Evolutionary conservation across 805 yeast species (phyloP), one percentile per base, ranked within the genome.

Genomic region (Metschnikowia borealis): DNA sequence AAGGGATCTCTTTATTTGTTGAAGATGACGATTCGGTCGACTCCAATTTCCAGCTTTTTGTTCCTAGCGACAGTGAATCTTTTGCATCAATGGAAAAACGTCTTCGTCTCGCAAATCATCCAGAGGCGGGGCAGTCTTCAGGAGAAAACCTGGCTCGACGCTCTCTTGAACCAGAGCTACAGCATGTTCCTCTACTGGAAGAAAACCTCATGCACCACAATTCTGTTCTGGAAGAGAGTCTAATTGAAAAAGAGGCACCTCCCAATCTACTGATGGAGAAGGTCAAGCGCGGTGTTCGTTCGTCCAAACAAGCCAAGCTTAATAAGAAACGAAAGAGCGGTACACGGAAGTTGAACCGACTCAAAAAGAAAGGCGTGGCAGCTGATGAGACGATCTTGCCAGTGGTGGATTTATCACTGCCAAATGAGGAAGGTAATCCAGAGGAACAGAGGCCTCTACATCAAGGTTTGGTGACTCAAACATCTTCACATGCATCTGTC

Each of bases 321-420:
- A 50, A 50, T 36, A 47, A 48, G 29, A 50, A 50, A 46, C 38
- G 50, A 10, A 47, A 41, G 21, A 43, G 47, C 40, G 26, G 5
- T 2, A 35, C 10, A 11, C 34, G 50, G 7, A 47, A 31, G 26
- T 23, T 17, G 21, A 17, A 23, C 5, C 21, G 50, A 35, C 47
- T 34, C 31, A 39, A 39, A 21, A 26, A 13, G 10, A 39, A 39
- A 17, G 43, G 15, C 34, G 6, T n/a, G n/a, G n/a, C 7, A 3
- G 15, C 18, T 10, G 7, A 8, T 10, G 43, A 15, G 29, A 17
- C 11, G 17, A 14, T 20, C 8, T 26, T 15, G 15, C 10, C 21
- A 3, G 6, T 29, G 43, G 26, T 7, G 14, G 32, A 38, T 6
- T 10, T 14, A 5, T 15, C 34, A 14, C 14, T 33, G 17, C 5